These are phyloP conservation scores for Zygosaccharomyces sapae DNA, from an alignment of 1,139 yeast species.

Conservation along the genomic window DNA sequence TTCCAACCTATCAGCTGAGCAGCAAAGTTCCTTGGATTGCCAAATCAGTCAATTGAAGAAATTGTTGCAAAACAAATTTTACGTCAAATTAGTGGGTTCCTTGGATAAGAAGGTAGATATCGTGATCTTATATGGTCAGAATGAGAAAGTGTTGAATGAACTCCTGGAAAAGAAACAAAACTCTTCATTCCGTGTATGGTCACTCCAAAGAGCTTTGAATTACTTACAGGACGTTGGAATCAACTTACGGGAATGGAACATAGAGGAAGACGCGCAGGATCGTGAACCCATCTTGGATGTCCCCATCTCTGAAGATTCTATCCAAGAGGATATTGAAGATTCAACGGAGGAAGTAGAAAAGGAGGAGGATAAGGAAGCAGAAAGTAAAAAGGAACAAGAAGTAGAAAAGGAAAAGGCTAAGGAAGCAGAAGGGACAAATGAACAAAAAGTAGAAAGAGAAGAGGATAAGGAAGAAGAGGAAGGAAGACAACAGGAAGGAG, in stretches of 20 bases:
- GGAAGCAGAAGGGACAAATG: too few species aligned
- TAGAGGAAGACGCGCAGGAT: slow-evolving; percentile 4
- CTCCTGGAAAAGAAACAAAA: slow-evolving; percentile 2
- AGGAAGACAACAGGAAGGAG: too few species aligned
- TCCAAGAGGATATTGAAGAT: slow-evolving; percentile 1
- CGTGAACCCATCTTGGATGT: slow-evolving; percentile 4
- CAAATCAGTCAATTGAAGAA: slow-evolving; percentile 6
- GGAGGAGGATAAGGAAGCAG: neutral
- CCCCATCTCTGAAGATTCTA: neutral
- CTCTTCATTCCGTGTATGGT: slow-evolving; percentile 3
- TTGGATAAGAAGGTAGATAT: slow-evolving; percentile 10
- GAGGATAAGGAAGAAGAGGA: too few species aligned
- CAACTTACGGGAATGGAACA: slow-evolving; percentile 3
- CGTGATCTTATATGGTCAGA: slow-evolving; percentile 6
- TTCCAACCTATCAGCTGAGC: neutral
- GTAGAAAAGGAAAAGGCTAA: neutral
- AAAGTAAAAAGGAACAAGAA: neutral
- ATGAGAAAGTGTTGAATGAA: slow-evolving; percentile 4
- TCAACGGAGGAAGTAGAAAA: neutral
- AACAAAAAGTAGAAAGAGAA: too few species aligned
- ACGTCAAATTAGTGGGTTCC: slow-evolving; percentile 8
- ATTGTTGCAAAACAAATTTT: slow-evolving; percentile 7
- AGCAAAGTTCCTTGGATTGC: neutral
- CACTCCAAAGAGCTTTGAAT: slow-evolving; percentile 3
- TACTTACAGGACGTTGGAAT: slow-evolving; percentile 3